phyloP scores from a whole-genome alignment of 2,329 filamentous ascomycete species.

The Botryosphaeria agaves region DNA sequence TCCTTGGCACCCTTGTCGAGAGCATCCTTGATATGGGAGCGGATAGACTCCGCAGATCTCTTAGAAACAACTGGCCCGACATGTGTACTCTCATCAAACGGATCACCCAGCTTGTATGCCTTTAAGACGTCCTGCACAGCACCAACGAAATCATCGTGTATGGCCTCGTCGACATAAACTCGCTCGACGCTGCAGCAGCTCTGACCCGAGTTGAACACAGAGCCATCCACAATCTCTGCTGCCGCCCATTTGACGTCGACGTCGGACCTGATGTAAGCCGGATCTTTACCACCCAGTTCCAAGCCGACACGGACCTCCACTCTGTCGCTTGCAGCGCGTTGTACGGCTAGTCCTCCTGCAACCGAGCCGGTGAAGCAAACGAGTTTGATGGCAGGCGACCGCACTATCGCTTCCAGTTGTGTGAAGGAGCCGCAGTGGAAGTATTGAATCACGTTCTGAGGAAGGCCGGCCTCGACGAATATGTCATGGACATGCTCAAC shows the following conservation, averaged over 20 bases:
- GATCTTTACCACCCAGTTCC: slow-evolving; percentile 89
- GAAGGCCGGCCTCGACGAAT: slow-evolving; percentile 67
- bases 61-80: slow-evolving; percentile 80
- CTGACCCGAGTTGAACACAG: slow-evolving; percentile 97
- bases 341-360: slow-evolving; percentile 69
- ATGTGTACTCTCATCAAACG: slow-evolving; percentile 60
- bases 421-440: slow-evolving; percentile 73
- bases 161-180: slow-evolving; percentile 72
- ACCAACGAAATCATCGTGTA: slow-evolving; percentile 69
- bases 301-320: slow-evolving; percentile 67
- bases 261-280: slow-evolving; percentile 73
- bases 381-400: slow-evolving; percentile 57
- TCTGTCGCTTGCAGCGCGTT: slow-evolving; percentile 67
- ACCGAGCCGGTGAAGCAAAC: slow-evolving; percentile 93
- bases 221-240: slow-evolving; percentile 85
- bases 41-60: slow-evolving; percentile 57
- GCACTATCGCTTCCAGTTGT: slow-evolving; percentile 62
- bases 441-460: slow-evolving; percentile 71
- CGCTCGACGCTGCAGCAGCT: slow-evolving; percentile 89
- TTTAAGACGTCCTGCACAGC: slow-evolving; percentile 63
- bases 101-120: slow-evolving; percentile 76
- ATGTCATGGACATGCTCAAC: slow-evolving; percentile 66
- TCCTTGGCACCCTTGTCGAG: slow-evolving; percentile 69
- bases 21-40: slow-evolving; percentile 67
- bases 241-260: slow-evolving; percentile 84